These are phyloP conservation scores for Epichloe amarillans DNA, from an alignment of 2,329 filamentous ascomycete genomes.

Conservation along the genomic window DNA sequence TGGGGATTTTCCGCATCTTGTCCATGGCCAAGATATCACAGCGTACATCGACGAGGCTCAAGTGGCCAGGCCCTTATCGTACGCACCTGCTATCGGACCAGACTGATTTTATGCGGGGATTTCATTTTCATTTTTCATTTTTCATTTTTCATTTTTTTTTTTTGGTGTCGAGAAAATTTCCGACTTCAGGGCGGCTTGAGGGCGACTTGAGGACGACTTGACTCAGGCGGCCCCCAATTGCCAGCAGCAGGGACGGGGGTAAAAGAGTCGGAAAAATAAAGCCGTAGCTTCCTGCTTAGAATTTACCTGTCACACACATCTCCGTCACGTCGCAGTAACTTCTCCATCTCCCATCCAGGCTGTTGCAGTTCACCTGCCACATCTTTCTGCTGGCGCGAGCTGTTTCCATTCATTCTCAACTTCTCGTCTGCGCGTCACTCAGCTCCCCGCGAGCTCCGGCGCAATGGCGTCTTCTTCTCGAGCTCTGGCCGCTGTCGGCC, in stretches of 20 bases:
- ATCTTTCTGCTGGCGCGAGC: neutral
- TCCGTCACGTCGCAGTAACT: neutral
- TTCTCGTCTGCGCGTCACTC: neutral
- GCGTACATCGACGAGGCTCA: no score
- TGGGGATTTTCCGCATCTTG: no score
- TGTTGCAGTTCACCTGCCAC: neutral
- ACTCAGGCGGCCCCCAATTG: neutral
- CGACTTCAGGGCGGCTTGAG: no score
- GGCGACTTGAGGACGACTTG: no score
- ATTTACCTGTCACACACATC: neutral
- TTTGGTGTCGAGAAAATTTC: no score
- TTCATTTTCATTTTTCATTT: no score
- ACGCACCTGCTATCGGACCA: no score
- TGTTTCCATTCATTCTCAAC: neutral
- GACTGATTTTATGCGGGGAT: no score
- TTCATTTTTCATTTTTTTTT: no score
- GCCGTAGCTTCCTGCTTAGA: neutral
- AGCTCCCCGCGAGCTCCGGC: slow-evolving; percentile 3
- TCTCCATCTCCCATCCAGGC: neutral
- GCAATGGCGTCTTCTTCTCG: slow-evolving; percentile 34
- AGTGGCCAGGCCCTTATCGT: no score
- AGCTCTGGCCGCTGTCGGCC: slow-evolving; percentile 25
- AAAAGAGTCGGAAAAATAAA: neutral
- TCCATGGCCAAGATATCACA: no score
- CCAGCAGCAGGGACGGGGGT: neutral